phyloP scores from a whole-genome alignment of 2,329 filamentous ascomycete species.

The Trichoderma lentiforme region DNA sequence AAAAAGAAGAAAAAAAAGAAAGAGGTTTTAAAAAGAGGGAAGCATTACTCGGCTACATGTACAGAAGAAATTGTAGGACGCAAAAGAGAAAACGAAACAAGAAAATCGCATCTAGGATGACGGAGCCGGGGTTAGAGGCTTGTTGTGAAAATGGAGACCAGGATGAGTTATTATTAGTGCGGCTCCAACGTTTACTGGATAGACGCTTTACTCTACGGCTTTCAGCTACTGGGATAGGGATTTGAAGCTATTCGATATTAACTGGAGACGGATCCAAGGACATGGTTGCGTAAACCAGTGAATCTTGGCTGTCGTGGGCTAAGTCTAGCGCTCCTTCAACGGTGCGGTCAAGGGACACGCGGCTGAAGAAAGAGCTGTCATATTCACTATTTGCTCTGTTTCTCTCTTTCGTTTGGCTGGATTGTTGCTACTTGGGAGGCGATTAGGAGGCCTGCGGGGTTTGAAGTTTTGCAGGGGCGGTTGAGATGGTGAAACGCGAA shows the following conservation, averaged over 20 bases:
- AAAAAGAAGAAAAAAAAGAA: not conserved
- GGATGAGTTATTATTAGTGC: constrained; percentile 6
- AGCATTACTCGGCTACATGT: not conserved
- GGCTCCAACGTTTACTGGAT: not conserved
- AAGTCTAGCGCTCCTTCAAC: not conserved
- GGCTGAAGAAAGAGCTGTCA: not conserved
- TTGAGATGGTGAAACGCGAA: constrained; percentile 10
- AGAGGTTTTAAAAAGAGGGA: not conserved
- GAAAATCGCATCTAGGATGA: not conserved
- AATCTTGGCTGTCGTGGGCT: not conserved
- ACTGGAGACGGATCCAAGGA: not conserved
- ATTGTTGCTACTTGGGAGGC: not conserved
- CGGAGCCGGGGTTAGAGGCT: constrained; percentile 6
- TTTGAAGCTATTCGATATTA: not conserved
- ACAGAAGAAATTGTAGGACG: not conserved
- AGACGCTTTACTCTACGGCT: not conserved
- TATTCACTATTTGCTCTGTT: not conserved
- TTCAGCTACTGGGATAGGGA: not conserved
- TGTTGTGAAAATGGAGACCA: not conserved
- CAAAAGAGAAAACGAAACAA: not conserved
- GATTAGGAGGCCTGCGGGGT: constrained; percentile 7
- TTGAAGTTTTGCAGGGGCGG: constrained; percentile 9
- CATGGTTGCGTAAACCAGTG: not conserved
- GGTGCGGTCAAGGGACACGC: not conserved
- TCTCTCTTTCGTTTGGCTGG: not conserved